These are phyloP conservation scores for Schrenkiella parvula DNA, from an alignment of 345 rosid species.

Conservation along the genomic window DNA sequence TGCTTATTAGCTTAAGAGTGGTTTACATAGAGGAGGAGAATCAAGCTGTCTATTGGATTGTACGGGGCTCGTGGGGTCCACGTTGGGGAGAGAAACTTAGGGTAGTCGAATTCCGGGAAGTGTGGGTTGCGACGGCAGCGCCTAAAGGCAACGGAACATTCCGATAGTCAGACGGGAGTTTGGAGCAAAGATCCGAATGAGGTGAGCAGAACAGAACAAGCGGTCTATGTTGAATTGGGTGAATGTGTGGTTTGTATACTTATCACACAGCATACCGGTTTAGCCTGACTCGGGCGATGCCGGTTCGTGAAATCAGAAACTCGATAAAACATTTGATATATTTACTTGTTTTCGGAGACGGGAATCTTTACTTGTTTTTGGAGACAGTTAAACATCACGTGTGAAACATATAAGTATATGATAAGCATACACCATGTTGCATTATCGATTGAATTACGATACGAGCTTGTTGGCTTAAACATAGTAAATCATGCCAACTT, in stretches of 20 bases:
- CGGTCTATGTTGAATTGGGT: constrained; percentile 51
- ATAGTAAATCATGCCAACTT: constrained; percentile 94
- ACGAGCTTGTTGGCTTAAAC: constrained; percentile 37
- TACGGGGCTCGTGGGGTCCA: constrained; percentile 78
- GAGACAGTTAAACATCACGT: not conserved
- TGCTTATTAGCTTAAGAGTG: not conserved
- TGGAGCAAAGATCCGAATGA: constrained; percentile 46
- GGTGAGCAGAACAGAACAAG: not conserved
- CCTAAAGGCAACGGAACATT: constrained; percentile 89
- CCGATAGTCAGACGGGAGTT: constrained; percentile 68
- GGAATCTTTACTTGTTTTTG: not conserved
- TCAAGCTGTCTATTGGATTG: constrained; percentile 61
- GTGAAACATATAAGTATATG: not conserved
- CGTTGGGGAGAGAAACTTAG: constrained; percentile 56
- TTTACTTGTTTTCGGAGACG: too few relatives aligned
- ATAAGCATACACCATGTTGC: not conserved
- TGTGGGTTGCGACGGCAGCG: constrained; percentile 26
- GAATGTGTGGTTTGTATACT: constrained; percentile 53
- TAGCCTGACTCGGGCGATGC: constrained; percentile 75
- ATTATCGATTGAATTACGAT: not conserved
- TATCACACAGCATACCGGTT: constrained; percentile 55
- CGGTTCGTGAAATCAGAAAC: constrained; percentile 25
- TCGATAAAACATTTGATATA: too few relatives aligned
- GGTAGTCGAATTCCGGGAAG: not conserved
- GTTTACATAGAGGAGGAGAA: not conserved